Conservation (phyloP, 192 early-diverging fungal species). For the Backusella tarrabulga region DNA sequence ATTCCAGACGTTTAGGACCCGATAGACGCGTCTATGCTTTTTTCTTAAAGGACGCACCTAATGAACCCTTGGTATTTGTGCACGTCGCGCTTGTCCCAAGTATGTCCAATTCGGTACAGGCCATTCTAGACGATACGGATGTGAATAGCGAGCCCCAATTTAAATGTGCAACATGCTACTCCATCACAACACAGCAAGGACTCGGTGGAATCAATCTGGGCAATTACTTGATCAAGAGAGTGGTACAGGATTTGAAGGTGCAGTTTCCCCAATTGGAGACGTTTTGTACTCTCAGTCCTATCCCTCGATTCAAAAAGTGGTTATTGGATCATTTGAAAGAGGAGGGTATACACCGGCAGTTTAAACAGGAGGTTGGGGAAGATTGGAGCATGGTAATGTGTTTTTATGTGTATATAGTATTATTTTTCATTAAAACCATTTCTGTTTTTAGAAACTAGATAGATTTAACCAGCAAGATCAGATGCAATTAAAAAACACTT, state of each 20-base stretch:
- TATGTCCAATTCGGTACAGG: constrained; percentile 68
- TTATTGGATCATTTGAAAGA: constrained; percentile 40
- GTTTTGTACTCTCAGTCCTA: constrained; percentile 88
- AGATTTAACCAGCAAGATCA: constrained; percentile 8
- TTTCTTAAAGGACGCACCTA: constrained; percentile 73
- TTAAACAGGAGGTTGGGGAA: not conserved
- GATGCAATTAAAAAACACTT: constrained; percentile 49
- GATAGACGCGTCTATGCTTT: constrained; percentile 84
- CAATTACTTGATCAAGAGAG: constrained; percentile 87
- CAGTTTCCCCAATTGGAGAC: constrained; percentile 69
- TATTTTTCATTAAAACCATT: not conserved
- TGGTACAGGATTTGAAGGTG: constrained; percentile 74
- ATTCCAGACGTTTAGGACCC: constrained; percentile 42
- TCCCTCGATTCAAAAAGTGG: constrained; percentile 88
- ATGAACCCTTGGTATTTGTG: constrained; percentile 89
- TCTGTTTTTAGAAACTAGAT: constrained; percentile 6
- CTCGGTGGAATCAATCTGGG: constrained; percentile 90
- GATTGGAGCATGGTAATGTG: not conserved
- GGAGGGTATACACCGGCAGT: not conserved
- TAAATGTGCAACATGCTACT: constrained; percentile 87
- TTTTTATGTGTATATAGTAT: not conserved
- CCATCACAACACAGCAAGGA: constrained; percentile 85
- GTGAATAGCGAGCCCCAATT: constrained; percentile 35
- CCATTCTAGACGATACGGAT: constrained; percentile 32
- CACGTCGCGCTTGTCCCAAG: constrained; percentile 74